Evolutionary conservation across 1,284 basidiomycete species (phyloP).

Genomic region (Trichosporon sp.): DNA sequence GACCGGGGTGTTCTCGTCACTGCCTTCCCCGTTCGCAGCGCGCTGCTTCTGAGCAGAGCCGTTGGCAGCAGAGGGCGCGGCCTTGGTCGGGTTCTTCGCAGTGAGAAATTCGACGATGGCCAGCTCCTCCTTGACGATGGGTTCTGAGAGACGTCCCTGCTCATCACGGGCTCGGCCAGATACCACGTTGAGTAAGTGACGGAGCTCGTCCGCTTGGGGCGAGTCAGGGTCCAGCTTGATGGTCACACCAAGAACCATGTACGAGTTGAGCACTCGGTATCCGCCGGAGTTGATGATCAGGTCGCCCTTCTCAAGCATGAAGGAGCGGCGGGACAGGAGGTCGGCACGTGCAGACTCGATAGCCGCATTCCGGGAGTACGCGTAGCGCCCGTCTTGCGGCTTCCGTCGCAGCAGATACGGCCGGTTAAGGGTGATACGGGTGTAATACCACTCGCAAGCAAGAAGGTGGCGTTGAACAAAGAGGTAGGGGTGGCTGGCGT

Average conservation of each 20-base stretch:
- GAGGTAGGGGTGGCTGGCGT: conserved; percentile 51
- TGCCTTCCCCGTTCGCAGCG: conserved; percentile 18
- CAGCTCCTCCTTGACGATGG: conserved; percentile 58
- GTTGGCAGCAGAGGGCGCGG: conserved; percentile 27
- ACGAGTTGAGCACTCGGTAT: conserved; percentile 57
- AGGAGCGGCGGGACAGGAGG: conserved; percentile 54
- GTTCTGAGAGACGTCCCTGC: conserved; percentile 54
- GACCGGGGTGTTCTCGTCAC: conserved; percentile 51
- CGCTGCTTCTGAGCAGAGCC: conserved; percentile 27
- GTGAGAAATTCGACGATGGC: conserved; percentile 58
- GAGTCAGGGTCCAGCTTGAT: conserved; percentile 58
- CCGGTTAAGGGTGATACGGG: conserved; percentile 55
- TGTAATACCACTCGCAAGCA: conserved; percentile 55
- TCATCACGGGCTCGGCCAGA: conserved; percentile 56
- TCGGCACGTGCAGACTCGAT: conserved; percentile 58
- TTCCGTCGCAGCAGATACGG: conserved; percentile 57
- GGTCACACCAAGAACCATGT: conserved; percentile 57
- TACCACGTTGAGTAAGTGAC: conserved; percentile 56
- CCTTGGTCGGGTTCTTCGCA: conserved; percentile 43
- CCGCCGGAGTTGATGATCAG: conserved; percentile 56
- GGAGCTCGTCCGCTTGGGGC: conserved; percentile 56
- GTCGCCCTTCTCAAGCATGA: conserved; percentile 57
- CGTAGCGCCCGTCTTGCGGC: conserved; percentile 54
- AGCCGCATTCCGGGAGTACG: conserved; percentile 57
- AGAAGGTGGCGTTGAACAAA: conserved; percentile 56